Base-by-base conservation (phyloP, 2,329 filamentous ascomycete species). In the Fusarium lateritium region DNA sequence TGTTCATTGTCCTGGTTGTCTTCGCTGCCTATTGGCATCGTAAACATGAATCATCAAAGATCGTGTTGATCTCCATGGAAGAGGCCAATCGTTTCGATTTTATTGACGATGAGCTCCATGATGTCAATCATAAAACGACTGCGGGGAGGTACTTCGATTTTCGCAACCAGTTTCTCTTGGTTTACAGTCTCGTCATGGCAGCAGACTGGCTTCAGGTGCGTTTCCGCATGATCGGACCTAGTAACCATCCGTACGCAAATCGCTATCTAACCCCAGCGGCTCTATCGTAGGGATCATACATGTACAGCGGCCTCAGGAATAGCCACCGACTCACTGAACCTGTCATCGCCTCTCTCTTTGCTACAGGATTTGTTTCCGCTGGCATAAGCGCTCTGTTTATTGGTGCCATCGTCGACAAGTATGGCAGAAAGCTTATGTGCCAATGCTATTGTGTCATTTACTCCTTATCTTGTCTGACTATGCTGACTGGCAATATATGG, bases 201-300 rank as follows among this genome's bases (percentile, higher is more conserved):
- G 53, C 33, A 17, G 53, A 56, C 26, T 56, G 53, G 44, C 33
- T 56, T 0, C 53, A 56, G 53, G 53, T 56, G 43, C 10, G 52
- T 45, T 28, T 26, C 5, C 1, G 0, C 1, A 24, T 15, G 2
- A 2, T 2, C 6, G 7, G 8, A 5, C 1, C 1, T 17, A 4
- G 4, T 3, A 8, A 3, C 9, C 7, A 10, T 28, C 26, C 9
- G 9, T 28, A 9, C 9, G 26, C 1, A 10, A 17, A 14, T 1
- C 0, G 0, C n/a, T 13, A 8, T 10, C 52, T 55, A 8, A 56
- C 19, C 13, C 34, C 0, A 2, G 8, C 8, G 2, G 1, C 14
- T 8, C 2, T 3, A 5, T 0, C 0, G 1, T 1, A 56, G 53
- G 53, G 14, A 2, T 50, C 53, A 0, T 51, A 56, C 7, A 0